phyloP scores from a whole-genome alignment of 139 green algal species.

The Gonium pectorale region DNA sequence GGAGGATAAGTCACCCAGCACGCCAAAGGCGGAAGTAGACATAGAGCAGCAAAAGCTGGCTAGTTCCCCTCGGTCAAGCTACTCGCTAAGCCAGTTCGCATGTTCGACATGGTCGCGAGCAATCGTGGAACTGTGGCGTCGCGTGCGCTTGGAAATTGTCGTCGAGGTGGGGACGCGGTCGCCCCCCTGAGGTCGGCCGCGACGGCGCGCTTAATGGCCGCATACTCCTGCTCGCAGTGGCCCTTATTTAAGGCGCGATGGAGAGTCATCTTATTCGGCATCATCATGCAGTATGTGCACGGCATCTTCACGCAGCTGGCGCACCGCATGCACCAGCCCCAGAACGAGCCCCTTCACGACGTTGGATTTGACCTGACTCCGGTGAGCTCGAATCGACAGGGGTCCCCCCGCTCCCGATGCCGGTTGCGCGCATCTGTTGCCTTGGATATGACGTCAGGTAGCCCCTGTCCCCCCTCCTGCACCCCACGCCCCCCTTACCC shows the following conservation, averaged over 20 bases:
- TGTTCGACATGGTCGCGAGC: background rate
- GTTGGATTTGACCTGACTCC: conserved; percentile 81
- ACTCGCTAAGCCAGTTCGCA: background rate
- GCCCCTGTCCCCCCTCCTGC: no score
- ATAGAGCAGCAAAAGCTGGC: background rate
- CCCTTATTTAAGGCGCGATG: conserved; percentile 81
- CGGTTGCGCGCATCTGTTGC: no score
- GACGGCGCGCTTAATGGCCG: background rate
- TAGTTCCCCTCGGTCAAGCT: background rate
- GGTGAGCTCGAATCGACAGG: no score
- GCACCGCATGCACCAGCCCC: conserved; percentile 81
- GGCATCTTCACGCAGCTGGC: conserved; percentile 91
- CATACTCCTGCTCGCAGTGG: conserved; percentile 63
- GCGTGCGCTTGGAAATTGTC: conserved; percentile 70
- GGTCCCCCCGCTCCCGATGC: no score
- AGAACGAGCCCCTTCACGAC: conserved; percentile 79
- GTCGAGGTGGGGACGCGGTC: conserved; percentile 64
- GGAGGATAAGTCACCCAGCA: conserved; percentile 14
- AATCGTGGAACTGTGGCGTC: conserved; percentile 48
- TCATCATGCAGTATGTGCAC: conserved; percentile 91
- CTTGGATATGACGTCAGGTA: no score
- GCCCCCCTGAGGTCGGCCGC: background rate
- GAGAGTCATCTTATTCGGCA: conserved; percentile 81
- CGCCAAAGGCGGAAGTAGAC: background rate
- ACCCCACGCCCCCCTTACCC: no score